Evolutionary conservation across 164 flowering plant genomes (phyloP).

Genomic region (Vitis vinifera): DNA sequence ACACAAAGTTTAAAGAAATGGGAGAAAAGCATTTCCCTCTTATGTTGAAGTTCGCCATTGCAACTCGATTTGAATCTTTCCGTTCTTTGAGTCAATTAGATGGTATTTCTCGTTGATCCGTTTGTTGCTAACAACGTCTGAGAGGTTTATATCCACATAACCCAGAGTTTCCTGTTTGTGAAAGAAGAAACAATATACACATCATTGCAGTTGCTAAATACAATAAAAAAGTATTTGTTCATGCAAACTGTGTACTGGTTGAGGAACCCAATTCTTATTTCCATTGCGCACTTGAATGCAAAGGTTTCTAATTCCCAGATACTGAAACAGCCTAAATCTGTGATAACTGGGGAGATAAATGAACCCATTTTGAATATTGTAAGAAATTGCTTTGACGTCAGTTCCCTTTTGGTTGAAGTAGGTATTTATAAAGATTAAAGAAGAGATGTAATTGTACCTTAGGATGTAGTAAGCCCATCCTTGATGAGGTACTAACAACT

Average conservation of each 20-base stretch:
- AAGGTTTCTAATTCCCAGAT: too few species aligned
- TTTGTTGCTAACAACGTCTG: constrained; percentile 77
- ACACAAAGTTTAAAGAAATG: neutral
- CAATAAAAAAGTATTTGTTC: neutral
- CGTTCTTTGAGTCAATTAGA: constrained; percentile 92
- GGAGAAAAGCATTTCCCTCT: neutral
- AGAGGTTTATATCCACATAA: constrained; percentile 64
- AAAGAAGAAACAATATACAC: neutral
- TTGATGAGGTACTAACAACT: constrained; percentile 63
- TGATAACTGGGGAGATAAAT: too few species aligned
- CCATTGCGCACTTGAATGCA: too few species aligned
- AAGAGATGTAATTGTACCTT: constrained; percentile 48
- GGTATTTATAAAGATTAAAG: neutral
- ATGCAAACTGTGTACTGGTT: neutral
- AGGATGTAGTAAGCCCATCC: constrained; percentile 71
- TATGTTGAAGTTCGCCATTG: constrained; percentile 77
- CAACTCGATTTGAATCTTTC: constrained; percentile 78
- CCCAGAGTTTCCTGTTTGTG: constrained; percentile 71
- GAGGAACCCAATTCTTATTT: too few species aligned
- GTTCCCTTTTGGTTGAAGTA: neutral
- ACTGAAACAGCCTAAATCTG: too few species aligned
- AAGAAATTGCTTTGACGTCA: too few species aligned
- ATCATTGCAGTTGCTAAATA: neutral
- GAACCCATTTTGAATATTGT: too few species aligned
- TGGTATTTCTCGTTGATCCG: constrained; percentile 85